Percentiles rank a stretch among this genome's conserved stretches.
phyloP scores from a whole-genome alignment of 164 flowering plant genomes.

The Annona squamosa region DNA sequence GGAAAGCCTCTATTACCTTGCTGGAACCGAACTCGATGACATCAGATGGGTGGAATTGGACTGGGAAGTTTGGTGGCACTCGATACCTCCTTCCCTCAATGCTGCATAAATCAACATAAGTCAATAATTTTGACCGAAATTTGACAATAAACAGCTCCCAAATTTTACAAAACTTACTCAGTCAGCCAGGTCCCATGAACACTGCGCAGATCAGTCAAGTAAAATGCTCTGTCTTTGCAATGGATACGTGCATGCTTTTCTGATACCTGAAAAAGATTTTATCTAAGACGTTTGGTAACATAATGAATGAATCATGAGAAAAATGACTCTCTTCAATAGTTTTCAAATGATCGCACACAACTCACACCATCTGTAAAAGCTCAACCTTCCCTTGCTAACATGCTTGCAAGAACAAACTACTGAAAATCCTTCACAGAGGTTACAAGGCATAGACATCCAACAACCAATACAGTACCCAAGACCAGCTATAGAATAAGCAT shows the following conservation, averaged over 20 bases:
- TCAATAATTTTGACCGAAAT: background rate
- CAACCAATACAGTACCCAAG: background rate
- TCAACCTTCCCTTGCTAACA: background rate
- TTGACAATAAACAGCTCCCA: background rate
- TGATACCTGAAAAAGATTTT: constrained; percentile 43
- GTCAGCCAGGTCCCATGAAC: constrained; percentile 77
- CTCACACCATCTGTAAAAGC: background rate
- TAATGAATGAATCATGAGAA: background rate
- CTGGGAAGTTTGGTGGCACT: constrained; percentile 58
- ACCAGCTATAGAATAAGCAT: background rate
- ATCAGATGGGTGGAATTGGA: constrained; percentile 74
- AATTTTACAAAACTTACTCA: constrained; percentile 43
- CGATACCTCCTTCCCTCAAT: constrained; percentile 64
- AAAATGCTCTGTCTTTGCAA: constrained; percentile 72
- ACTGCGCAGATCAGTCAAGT: constrained; percentile 66
- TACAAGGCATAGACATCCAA: background rate
- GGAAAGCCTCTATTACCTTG: constrained; percentile 31
- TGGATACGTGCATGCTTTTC: constrained; percentile 61
- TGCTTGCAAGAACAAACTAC: background rate
- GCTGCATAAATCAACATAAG: constrained; percentile 33
- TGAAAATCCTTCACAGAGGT: background rate
- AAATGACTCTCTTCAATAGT: background rate
- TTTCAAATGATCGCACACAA: background rate
- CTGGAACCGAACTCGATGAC: constrained; percentile 65
- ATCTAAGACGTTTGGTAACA: background rate